Evolutionary conservation across 2,329 filamentous ascomycete species (phyloP), one percentile per base, ranked within the genome.

Genomic region (Trichoderma hamatum): DNA sequence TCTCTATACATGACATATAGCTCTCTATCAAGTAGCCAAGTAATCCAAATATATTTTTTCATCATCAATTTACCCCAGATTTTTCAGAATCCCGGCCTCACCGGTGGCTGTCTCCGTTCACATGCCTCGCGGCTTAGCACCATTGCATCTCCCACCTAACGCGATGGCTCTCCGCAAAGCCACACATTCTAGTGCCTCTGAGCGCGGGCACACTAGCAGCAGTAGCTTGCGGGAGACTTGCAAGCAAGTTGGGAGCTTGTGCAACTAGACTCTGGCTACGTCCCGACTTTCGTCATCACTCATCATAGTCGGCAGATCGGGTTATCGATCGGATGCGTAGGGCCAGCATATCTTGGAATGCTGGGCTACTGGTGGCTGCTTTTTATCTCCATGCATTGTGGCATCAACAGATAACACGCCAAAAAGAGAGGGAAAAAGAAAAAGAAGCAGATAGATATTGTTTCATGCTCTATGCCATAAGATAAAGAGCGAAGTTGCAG

Each of bases 281-380:
- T 4, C 30, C 11, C 21, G 6, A 59, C 64, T 67, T 55, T 67
- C 64, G 64, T 67, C 64, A 67, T 67, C 64, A 14, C 54, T 67
- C 64, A 67, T 67, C 64, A 67, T 67, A 59, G 54, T 32, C 39
- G 54, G 39, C 54, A 49, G 64, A 58, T 58, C 34, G 60, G n/a
- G 24, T 24, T 28, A 52, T 64, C 34, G 26, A 64, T 13, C 3
- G 13, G 30, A 55, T 32, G 3, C 21, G 34, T 55, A 32, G 5
- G 36, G 52, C 26, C 26, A 16, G 51, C n/a, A 7, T 11, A 34
- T 49, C 13, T n/a, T 46, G 51, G 52, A 34, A 56, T 55, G 36
- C 14, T 56, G 36, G 46, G 21, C n/a, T 21, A 5, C 21, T 24
- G 13, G 46, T 24, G 46, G 21, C 39, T n/a, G 46, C 46, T 13